Evolutionary conservation across 1,284 basidiomycete genomes (phyloP).

Genomic region (Serendipita sp.): DNA sequence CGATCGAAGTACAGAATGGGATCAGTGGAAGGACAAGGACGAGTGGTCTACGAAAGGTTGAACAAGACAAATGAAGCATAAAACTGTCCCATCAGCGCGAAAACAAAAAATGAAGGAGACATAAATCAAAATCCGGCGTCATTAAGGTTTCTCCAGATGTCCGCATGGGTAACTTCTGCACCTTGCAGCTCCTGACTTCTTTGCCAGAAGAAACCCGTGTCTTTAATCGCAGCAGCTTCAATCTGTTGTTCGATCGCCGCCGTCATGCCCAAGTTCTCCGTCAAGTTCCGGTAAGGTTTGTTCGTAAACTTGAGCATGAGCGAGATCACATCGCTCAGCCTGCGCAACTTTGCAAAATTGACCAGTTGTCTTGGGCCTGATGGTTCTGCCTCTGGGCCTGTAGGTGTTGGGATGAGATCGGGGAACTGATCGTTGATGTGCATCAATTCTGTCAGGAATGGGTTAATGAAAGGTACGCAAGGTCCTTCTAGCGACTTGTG

Average conservation of each 20-base stretch:
- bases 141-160: constrained; percentile 46
- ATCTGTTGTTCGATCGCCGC: constrained; percentile 36
- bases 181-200: constrained; percentile 46
- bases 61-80: neutral
- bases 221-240: constrained; percentile 22
- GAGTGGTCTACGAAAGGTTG: neutral
- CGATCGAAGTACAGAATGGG: too few species aligned
- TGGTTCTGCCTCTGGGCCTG: constrained; percentile 3
- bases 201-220: constrained; percentile 38
- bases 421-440: constrained; percentile 41
- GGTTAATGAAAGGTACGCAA: constrained; percentile 50
- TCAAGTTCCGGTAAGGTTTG: constrained; percentile 28
- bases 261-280: constrained; percentile 32
- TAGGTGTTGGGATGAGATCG: constrained; percentile 21
- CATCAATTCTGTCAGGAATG: constrained; percentile 46
- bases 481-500: constrained; percentile 39
- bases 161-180: constrained; percentile 41
- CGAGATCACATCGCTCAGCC: constrained; percentile 39
- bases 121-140: constrained; percentile 41
- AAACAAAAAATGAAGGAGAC: neutral
- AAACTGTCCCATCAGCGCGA: neutral
- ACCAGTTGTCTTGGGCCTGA: constrained; percentile 19
- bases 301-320: constrained; percentile 30
- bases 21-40: neutral
- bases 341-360: constrained; percentile 43